Percentiles rank a stretch among this genome's conserved stretches.
Evolutionary conservation across 1,284 basidiomycete genomes (phyloP).

Genomic region (Blastosporella zonata): DNA sequence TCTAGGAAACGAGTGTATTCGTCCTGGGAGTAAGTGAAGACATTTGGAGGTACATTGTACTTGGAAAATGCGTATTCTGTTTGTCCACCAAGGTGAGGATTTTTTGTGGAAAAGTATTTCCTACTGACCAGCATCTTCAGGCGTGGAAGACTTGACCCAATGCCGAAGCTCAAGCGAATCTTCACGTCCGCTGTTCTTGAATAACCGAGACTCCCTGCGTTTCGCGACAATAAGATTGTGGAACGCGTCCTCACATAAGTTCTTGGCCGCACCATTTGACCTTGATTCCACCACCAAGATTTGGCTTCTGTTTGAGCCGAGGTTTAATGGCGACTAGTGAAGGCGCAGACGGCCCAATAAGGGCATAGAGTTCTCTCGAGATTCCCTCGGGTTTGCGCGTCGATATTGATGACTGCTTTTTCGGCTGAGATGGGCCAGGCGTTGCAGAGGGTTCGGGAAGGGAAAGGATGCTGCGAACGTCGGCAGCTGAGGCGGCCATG

Average conservation of each 20-base stretch:
- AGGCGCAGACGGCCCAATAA: slow-evolving; percentile 91
- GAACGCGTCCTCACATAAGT: neutral
- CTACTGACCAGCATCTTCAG: slow-evolving; percentile 51
- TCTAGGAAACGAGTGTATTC: slow-evolving; percentile 85
- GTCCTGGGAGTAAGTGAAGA: slow-evolving; percentile 85
- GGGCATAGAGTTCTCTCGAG: slow-evolving; percentile 87
- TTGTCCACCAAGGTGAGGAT: neutral
- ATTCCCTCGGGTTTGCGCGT: slow-evolving; percentile 84
- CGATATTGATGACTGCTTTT: slow-evolving; percentile 36
- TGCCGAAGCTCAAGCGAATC: slow-evolving; percentile 63
- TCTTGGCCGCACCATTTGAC: slow-evolving; percentile 56
- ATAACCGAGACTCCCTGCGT: slow-evolving; percentile 70
- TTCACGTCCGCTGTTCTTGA: slow-evolving; percentile 63
- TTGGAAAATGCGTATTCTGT: slow-evolving; percentile 76
- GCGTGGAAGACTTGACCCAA: slow-evolving; percentile 64
- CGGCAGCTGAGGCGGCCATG: slow-evolving; percentile 71
- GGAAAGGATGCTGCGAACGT: slow-evolving; percentile 79
- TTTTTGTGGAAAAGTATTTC: too few relatives aligned
- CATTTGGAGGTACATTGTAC: slow-evolving; percentile 71
- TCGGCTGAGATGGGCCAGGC: slow-evolving; percentile 39
- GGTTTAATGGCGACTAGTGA: slow-evolving; percentile 78
- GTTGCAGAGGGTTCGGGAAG: slow-evolving; percentile 45
- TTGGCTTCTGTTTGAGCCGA: slow-evolving; percentile 84
- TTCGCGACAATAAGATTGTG: neutral
- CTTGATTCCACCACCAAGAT: slow-evolving; percentile 55